Base-by-base conservation (phyloP, 768 basidiomycete species). In the Termitomyces sp. region DNA sequence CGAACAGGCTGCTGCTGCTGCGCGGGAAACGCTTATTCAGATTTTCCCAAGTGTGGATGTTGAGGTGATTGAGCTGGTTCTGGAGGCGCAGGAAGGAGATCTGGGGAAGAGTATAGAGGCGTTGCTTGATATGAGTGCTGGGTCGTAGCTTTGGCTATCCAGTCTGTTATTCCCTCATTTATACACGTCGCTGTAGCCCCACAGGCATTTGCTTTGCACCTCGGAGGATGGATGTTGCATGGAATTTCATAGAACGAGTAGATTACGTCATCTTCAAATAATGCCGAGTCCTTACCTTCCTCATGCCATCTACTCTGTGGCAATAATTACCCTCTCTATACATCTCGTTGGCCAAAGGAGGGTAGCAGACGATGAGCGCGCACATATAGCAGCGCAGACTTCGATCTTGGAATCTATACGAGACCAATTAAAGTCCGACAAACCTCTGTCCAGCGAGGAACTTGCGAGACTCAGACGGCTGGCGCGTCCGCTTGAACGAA, bases 71-170 rank as follows among this genome's bases (percentile, higher is more conserved):
- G 91, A 94, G 61, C 89, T 85, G 84, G 93, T 98, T 39, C 75
- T 96, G 60, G 94, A 96, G 70, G 93, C 92, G 49, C 94, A 94
- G 67, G 85, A 84, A 8, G 91, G 92, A 20, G 94, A 97, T 76
- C 70, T 97, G 60, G 94, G 94, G 45, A 85, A 84, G 81, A 95
- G 92, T 70, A 95, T 96, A 67, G 95, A 96, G 69, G 85, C 81
- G 53, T 71, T 94, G 63, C 75, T 94, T 69, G 92, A 94, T 76
- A 91, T 94, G 81, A 80, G 78, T 62, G 79, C 76, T 59, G 80
- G 75, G 52, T 69, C 74, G 50, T 79, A 70, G 61, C 22, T 24
- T 22, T 18, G 45, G 16, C 18, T 24, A 35, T 58, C 6, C 42
- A 24, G 15, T 24, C 57, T 45, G 49, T 48, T 45, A 24, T 50